These are phyloP conservation scores for Septoria petroselini DNA, from an alignment of 2,329 filamentous ascomycete species.

Conservation along the genomic window DNA sequence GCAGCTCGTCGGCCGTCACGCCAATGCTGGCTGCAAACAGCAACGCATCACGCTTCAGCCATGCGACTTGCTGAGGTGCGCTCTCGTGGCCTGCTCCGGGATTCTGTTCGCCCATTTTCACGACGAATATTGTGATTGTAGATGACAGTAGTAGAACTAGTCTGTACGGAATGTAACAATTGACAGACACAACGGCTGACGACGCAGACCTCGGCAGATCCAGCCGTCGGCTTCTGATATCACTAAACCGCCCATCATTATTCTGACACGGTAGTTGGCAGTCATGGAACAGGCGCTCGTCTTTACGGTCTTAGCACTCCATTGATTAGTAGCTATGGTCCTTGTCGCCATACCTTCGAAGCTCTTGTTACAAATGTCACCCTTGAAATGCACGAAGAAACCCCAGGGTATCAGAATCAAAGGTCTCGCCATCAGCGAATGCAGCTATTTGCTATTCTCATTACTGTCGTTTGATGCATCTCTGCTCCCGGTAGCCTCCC, in stretches of 20 bases:
- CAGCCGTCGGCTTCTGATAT: background rate
- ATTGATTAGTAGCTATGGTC: background rate
- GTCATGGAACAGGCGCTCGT: background rate
- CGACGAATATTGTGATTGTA: background rate
- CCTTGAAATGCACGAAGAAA: background rate
- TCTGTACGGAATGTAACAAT: background rate
- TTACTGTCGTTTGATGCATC: constrained; percentile 5
- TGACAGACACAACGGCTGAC: background rate
- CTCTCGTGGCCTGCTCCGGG: constrained; percentile 74
- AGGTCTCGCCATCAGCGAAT: background rate
- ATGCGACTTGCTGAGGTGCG: constrained; percentile 70
- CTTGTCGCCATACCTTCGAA: background rate
- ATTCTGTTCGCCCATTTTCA: constrained; percentile 23
- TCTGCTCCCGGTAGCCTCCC: background rate
- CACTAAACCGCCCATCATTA: background rate
- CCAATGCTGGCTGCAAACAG: constrained; percentile 91
- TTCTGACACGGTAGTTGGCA: constrained; percentile 4
- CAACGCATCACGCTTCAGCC: constrained; percentile 68
- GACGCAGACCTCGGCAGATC: constrained; percentile 11
- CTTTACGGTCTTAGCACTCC: too few relatives aligned
- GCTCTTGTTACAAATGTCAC: background rate
- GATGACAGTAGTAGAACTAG: too few relatives aligned
- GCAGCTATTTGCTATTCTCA: background rate
- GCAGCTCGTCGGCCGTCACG: constrained; percentile 78
- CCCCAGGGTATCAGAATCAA: background rate